phyloP scores from a whole-genome alignment of 2,329 filamentous ascomycete species.

The Rasamsonia emersonii region DNA sequence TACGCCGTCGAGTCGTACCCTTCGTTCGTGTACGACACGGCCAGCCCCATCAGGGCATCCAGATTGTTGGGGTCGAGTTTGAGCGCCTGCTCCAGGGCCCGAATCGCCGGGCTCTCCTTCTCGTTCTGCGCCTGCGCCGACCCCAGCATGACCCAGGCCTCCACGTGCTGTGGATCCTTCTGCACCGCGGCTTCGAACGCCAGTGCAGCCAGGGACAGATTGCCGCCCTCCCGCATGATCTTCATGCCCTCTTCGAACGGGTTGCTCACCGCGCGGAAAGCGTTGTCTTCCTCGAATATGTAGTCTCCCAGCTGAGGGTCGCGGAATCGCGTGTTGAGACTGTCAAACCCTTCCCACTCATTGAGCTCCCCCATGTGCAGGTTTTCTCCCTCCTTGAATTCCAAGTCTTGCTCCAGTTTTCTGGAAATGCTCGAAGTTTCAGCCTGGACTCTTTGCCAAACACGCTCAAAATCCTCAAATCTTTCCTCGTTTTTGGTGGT shows the following conservation, averaged over 20 bases:
- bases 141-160: conserved; percentile 89
- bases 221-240: conserved; percentile 89
- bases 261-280: conserved; percentile 71
- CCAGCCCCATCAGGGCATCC: conserved; percentile 85
- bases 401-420: conserved; percentile 59
- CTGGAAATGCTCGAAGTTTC: conserved; percentile 33
- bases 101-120: conserved; percentile 92
- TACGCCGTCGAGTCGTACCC: conserved; percentile 97
- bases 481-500: conserved; percentile 58
- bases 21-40: conserved; percentile 97
- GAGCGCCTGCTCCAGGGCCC: conserved; percentile 82
- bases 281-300: conserved; percentile 89
- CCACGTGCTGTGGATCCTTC: conserved; percentile 75
- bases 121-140: conserved; percentile 95
- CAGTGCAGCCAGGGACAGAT: conserved; percentile 82
- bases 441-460: conserved; percentile 45
- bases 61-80: conserved; percentile 82
- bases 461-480: conserved; percentile 80
- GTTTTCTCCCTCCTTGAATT: conserved; percentile 38
- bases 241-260: conserved; percentile 89
- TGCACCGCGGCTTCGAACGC: conserved; percentile 95
- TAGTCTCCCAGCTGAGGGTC: conserved; percentile 83
- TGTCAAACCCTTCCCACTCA: conserved; percentile 72
- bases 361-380: conserved; percentile 62
- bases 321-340: conserved; percentile 56